Base-by-base conservation (phyloP, 2,329 filamentous ascomycete species). In the Verticillium nubilum region DNA sequence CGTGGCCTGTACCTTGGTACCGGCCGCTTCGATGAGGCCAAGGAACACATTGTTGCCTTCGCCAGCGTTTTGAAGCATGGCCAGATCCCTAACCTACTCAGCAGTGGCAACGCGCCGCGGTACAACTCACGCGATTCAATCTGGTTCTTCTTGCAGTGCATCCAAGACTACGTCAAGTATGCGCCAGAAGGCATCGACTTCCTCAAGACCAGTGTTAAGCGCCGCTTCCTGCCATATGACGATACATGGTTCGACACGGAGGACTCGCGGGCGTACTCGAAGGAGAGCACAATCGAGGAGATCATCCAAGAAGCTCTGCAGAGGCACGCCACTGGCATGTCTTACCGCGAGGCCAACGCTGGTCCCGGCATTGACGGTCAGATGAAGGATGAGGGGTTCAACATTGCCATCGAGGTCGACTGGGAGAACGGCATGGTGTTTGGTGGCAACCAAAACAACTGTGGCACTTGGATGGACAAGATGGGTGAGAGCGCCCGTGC, bases 381-480 rank as follows among this genome's bases (percentile, higher is more conserved):
- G 74, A 99, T 99, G 95, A 90, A 85, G 64, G 83, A 91, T 4
- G 88, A 92, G 68, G 95, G 95, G 0, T 99, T 99, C 79, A 87
- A 97, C 69, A 91, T 97, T 64, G 87, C 95, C 61, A 89, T 98
- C 66, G 85, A 90, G 61, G 91, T 96, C 12, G 94, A 99, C 71
- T 98, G 94, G 94, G 79, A 84, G 31, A 95, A 87, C 5, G 96
- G 95, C 25, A 84, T 99, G 63, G 88, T 99, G 60, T 97, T 96
- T 69, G 95, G 96, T 59, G 95, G 96, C 33, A 98, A 91, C 69
- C 93, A 97, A 70, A 83, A 79, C 75, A 99, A 99, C 74, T 99
- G 96, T 68, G 95, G 95, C 57, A 99, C 95, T 1, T 99, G 95
- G 95, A 97, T 97, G 92, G 95, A 99, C 80, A 99, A 99, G 83